Percentiles rank a stretch among this genome's conserved stretches.
Evolutionary conservation across 805 yeast genomes (phyloP).

Genomic region (Yamadazyma endophytica): DNA sequence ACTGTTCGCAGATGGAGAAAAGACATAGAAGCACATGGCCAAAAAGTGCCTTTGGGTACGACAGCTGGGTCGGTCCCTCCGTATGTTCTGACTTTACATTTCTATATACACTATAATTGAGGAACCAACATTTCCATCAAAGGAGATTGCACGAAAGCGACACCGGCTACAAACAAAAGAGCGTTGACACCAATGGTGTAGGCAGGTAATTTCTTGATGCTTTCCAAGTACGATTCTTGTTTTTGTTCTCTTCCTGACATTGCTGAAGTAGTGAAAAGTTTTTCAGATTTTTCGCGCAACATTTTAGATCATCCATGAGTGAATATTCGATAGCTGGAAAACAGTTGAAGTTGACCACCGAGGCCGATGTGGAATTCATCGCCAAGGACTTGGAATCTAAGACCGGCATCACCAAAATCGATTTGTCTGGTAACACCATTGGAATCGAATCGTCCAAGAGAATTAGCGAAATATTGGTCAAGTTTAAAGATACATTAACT

Average conservation of each 20-base stretch:
- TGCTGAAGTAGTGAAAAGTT: not conserved
- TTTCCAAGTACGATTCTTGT: conserved; percentile 37
- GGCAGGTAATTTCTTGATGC: conserved; percentile 59
- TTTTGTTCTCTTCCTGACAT: conserved; percentile 19
- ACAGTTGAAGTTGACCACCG: conserved; percentile 70
- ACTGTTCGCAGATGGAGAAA: no score
- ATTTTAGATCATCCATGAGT: no score
- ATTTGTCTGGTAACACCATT: conserved; percentile 89
- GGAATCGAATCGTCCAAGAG: conserved; percentile 84
- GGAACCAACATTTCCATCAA: conserved; percentile 81
- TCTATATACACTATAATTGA: conserved; percentile 41
- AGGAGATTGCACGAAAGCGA: conserved; percentile 72
- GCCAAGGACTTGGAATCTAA: conserved; percentile 48
- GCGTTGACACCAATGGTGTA: conserved; percentile 64
- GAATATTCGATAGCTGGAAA: conserved; percentile 64
- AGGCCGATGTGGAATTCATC: conserved; percentile 69
- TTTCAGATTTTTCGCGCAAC: not conserved
- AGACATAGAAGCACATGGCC: no score
- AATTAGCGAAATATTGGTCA: conserved; percentile 53
- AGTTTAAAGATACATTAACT: conserved; percentile 40
- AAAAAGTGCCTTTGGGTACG: no score
- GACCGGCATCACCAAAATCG: conserved; percentile 50
- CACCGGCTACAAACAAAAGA: conserved; percentile 65
- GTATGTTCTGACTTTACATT: no score
- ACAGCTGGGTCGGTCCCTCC: no score